Evolutionary conservation across 768 basidiomycete genomes (phyloP).

Genomic region (Sarcomyxa edulis): DNA sequence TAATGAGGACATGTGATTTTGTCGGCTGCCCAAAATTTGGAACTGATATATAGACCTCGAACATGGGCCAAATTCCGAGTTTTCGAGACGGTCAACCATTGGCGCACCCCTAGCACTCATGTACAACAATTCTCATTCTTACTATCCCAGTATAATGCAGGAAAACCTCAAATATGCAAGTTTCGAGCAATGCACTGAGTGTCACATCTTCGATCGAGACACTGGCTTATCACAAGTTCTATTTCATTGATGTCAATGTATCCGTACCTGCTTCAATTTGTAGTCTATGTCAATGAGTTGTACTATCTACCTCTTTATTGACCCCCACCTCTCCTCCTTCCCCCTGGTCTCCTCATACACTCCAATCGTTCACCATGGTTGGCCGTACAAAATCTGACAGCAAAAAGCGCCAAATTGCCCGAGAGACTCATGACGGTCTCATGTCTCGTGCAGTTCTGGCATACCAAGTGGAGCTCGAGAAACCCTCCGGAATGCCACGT

Average conservation of each 20-base stretch:
- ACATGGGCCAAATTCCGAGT: too few relatives aligned
- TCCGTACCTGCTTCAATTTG: not conserved
- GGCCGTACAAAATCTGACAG: constrained; percentile 11
- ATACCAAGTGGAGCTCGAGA: constrained; percentile 5
- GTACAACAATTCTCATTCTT: too few relatives aligned
- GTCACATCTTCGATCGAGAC: not conserved
- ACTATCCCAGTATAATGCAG: too few relatives aligned
- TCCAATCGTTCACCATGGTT: constrained; percentile 3
- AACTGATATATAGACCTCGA: too few relatives aligned
- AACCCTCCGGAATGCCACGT: not conserved
- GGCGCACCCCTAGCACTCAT: too few relatives aligned
- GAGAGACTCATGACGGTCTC: constrained; percentile 2
- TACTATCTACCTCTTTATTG: too few relatives aligned
- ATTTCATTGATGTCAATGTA: not conserved
- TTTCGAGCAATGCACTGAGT: too few relatives aligned
- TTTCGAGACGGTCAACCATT: too few relatives aligned
- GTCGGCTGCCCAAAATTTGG: too few relatives aligned
- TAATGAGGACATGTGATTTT: not conserved
- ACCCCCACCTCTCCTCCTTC: too few relatives aligned
- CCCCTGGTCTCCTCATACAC: not conserved
- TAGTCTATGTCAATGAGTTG: not conserved
- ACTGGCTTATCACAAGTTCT: not conserved
- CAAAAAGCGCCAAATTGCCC: constrained; percentile 9
- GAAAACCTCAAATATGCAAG: too few relatives aligned
- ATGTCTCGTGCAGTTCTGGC: constrained; percentile 4